These are phyloP conservation scores for carrot (Daucus carota) DNA, from an alignment of 129 eudicot species.

Conservation along the genomic window DNA sequence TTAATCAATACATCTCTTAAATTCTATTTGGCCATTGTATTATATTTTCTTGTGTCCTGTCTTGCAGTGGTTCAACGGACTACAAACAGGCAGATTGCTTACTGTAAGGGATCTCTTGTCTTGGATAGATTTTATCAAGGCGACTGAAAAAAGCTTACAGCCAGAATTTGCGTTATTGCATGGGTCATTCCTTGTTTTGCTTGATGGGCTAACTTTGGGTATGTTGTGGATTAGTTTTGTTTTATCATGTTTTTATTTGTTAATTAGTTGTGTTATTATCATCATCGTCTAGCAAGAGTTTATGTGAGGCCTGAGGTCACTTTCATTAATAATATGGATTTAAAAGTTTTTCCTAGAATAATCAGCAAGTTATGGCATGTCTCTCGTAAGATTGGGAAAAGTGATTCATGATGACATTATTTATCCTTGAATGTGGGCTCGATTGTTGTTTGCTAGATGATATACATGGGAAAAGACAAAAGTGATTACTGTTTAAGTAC, in stretches of 20 bases:
- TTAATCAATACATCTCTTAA: constrained; percentile 1
- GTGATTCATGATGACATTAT: too few relatives aligned
- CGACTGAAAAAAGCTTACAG: constrained; percentile 37
- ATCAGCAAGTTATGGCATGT: too few relatives aligned
- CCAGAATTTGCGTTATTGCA: constrained; percentile 68
- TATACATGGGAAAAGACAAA: not conserved
- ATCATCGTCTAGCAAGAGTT: not conserved
- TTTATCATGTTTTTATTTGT: not conserved
- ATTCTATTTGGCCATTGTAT: constrained; percentile 4
- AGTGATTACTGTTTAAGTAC: not conserved
- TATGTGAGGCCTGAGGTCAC: not conserved
- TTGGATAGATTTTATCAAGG: constrained; percentile 74
- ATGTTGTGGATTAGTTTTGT: constrained; percentile 12
- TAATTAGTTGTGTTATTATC: not conserved
- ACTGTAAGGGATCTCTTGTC: constrained; percentile 91
- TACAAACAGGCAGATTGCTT: constrained; percentile 71
- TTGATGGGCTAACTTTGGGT: constrained; percentile 94
- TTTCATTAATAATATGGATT: too few relatives aligned
- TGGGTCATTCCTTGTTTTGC: constrained; percentile 85
- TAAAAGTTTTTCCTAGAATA: not conserved
- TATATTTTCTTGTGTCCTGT: not conserved
- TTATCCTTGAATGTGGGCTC: too few relatives aligned
- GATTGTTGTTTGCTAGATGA: not conserved
- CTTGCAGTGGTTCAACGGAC: constrained; percentile 79
- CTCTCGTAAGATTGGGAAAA: too few relatives aligned